Conservation (phyloP, 2,329 filamentous ascomycete species). For the Tolypocladium endophyticum region DNA sequence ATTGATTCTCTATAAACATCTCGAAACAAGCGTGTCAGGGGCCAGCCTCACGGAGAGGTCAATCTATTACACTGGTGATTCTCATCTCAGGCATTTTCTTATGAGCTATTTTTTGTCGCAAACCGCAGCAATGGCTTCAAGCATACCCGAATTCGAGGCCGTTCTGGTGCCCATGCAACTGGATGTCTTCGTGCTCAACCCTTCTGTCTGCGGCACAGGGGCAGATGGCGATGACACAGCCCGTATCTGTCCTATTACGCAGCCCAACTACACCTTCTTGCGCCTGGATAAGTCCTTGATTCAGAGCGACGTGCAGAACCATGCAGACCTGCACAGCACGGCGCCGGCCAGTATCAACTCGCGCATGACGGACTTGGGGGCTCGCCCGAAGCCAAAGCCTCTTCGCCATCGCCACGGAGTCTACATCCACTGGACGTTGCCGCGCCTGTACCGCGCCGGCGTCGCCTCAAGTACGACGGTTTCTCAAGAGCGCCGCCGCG, state of each 20-base stretch:
- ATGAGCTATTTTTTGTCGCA: not conserved
- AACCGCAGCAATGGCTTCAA: not conserved
- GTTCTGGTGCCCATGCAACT: conserved; percentile 19
- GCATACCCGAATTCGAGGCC: not conserved
- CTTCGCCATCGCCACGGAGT: conserved; percentile 23
- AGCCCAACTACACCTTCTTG: conserved; percentile 35
- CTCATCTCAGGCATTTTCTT: too few species aligned
- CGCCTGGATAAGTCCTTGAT: conserved; percentile 24
- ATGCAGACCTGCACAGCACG: conserved; percentile 25
- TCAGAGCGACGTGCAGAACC: conserved; percentile 25
- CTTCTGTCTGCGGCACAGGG: conserved; percentile 12
- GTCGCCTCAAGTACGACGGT: conserved; percentile 2
- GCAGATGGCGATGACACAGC: conserved; percentile 4
- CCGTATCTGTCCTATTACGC: conserved; percentile 28
- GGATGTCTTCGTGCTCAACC: conserved; percentile 20
- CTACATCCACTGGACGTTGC: conserved; percentile 32
- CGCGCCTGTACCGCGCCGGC: conserved; percentile 23
- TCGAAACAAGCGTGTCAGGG: too few species aligned
- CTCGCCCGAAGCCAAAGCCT: not conserved
- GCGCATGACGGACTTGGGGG: conserved; percentile 23
- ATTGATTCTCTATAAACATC: too few species aligned
- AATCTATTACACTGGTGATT: too few species aligned
- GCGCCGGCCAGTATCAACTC: conserved; percentile 19
- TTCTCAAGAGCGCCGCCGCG: not conserved
- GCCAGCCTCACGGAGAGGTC: too few species aligned